A percentile compares a stretch with the other conserved stretches of the same genome.
Conservation (phyloP, 495 filamentous ascomycete species). For the Neurospora sp. region DNA sequence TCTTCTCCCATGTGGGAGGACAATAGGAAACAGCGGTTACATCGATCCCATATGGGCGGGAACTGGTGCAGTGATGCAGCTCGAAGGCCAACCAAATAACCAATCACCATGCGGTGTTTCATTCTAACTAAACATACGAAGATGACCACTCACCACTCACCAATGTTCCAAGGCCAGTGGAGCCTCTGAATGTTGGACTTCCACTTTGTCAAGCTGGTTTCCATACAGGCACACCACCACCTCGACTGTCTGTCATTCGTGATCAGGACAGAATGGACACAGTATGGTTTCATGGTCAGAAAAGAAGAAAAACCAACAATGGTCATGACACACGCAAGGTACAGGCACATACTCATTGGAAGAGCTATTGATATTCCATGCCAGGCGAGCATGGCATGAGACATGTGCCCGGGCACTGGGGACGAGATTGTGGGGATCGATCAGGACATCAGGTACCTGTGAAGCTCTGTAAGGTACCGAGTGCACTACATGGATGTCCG, state of each 20-base stretch:
- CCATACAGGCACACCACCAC: neutral
- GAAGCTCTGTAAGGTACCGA: neutral
- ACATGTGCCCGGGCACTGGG: neutral
- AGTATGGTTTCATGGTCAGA: neutral
- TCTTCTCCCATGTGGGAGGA: neutral
- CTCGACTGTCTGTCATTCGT: neutral
- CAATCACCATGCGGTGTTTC: neutral
- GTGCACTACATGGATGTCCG: neutral
- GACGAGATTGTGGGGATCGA: neutral
- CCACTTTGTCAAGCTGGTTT: neutral
- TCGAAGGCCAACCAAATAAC: neutral
- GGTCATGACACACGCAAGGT: neutral
- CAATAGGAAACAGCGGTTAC: neutral
- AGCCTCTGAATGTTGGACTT: neutral
- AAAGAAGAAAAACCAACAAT: neutral
- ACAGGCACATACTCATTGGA: neutral
- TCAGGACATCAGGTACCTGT: neutral
- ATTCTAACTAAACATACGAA: constrained; percentile 1
- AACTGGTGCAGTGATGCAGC: neutral
- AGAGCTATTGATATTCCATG: neutral
- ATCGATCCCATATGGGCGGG: neutral
- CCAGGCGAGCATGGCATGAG: neutral
- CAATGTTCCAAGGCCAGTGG: neutral
- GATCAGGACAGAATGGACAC: neutral
- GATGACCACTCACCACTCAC: neutral